phyloP scores from a whole-genome alignment of 441 rosid species.

The Viola pubescens region DNA sequence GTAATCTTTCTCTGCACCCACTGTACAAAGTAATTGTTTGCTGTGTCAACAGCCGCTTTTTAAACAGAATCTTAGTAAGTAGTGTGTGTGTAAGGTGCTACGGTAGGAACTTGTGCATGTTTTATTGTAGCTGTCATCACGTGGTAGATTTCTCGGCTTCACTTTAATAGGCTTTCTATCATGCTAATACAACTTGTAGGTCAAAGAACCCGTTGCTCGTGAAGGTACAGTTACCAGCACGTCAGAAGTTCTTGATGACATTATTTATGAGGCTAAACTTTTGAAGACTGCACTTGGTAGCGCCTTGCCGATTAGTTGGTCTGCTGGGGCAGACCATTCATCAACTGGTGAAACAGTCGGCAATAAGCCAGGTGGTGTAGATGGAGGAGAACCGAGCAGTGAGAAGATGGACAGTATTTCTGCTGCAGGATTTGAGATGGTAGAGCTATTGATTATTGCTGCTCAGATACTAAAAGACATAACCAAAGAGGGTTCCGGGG shows the following conservation, averaged over 20 bases:
- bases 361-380: slow-evolving; percentile 13
- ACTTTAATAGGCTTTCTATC: neutral
- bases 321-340: slow-evolving; percentile 54
- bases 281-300: slow-evolving; percentile 88
- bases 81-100: neutral
- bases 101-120: neutral
- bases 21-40: neutral
- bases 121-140: neutral
- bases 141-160: slow-evolving; percentile 2
- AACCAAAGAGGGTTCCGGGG: slow-evolving; percentile 13
- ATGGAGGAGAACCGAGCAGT: slow-evolving; percentile 28
- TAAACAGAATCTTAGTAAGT: neutral
- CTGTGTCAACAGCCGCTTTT: neutral
- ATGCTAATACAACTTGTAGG: slow-evolving; percentile 35
- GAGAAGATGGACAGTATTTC: slow-evolving; percentile 66
- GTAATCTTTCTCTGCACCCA: slow-evolving; percentile 25
- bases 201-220: slow-evolving; percentile 34
- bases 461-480: slow-evolving; percentile 50
- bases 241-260: slow-evolving; percentile 43
- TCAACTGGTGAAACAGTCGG: slow-evolving; percentile 25
- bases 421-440: slow-evolving; percentile 95
- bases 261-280: slow-evolving; percentile 64
- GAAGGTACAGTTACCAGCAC: slow-evolving; percentile 28
- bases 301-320: slow-evolving; percentile 89
- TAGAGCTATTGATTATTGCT: slow-evolving; percentile 83